phyloP scores from a whole-genome alignment of 768 basidiomycete species.

The Psilocybe cyanescens region DNA sequence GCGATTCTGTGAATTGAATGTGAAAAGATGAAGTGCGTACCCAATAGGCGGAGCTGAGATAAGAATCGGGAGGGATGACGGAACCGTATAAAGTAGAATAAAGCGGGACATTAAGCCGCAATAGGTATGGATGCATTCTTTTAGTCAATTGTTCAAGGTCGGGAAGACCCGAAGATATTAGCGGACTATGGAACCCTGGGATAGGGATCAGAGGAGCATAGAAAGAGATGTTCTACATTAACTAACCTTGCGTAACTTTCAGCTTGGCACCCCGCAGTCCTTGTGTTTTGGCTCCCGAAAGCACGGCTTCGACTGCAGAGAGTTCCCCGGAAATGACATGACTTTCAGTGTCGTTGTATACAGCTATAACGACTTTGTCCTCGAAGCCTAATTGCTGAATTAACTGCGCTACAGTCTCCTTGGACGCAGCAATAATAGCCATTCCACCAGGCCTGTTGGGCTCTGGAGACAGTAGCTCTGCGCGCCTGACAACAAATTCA shows the following conservation, averaged over 20 bases:
- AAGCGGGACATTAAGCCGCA: constrained; percentile 19
- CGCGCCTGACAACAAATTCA: constrained; percentile 27
- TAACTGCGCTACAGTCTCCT: constrained; percentile 13
- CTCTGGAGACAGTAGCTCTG: constrained; percentile 20
- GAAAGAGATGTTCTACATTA: background rate
- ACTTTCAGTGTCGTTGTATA: constrained; percentile 24
- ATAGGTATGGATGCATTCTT: constrained; percentile 2
- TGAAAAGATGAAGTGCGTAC: constrained; percentile 11
- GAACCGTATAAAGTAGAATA: constrained; percentile 28
- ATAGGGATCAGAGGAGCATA: background rate
- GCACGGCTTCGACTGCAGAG: constrained; percentile 19
- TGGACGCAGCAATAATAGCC: constrained; percentile 25
- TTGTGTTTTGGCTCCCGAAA: constrained; percentile 16
- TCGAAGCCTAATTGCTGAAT: constrained; percentile 19
- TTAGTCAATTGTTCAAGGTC: constrained; percentile 22
- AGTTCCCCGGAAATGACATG: constrained; percentile 28
- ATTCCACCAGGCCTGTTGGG: constrained; percentile 24
- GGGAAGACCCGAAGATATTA: constrained; percentile 23
- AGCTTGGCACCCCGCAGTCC: constrained; percentile 23
- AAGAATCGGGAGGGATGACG: constrained; percentile 10
- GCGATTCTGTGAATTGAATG: background rate
- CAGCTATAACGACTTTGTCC: constrained; percentile 23
- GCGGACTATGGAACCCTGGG: constrained; percentile 34
- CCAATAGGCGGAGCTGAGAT: constrained; percentile 25
- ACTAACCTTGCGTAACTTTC: constrained; percentile 30